Conservation (phyloP, 345 rosid genomes). For the Ceriops decandra region DNA sequence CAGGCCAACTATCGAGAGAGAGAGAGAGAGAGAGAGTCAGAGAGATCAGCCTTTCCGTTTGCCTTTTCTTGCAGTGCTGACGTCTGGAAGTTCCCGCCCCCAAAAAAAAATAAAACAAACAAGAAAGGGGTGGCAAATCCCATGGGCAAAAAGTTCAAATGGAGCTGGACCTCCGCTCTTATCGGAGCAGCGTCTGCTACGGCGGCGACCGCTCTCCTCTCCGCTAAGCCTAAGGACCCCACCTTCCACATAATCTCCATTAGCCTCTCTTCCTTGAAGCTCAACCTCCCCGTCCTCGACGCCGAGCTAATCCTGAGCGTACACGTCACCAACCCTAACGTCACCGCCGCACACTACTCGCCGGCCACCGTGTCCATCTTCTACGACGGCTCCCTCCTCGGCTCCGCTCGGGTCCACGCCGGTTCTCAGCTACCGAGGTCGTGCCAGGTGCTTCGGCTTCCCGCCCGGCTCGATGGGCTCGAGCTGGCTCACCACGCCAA, state of each 20-base stretch:
- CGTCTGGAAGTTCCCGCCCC: too few species aligned
- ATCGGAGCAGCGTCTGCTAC: constrained; percentile 66
- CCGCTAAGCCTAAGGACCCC: constrained; percentile 78
- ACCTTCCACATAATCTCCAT: constrained; percentile 75
- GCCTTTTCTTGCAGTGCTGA: too few species aligned
- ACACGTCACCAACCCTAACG: constrained; percentile 82
- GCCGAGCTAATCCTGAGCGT: constrained; percentile 71
- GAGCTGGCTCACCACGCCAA: constrained; percentile 80
- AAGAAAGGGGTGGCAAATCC: neutral
- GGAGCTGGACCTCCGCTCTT: constrained; percentile 77
- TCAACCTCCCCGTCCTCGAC: constrained; percentile 66
- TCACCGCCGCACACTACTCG: constrained; percentile 59
- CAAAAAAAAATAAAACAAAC: too few species aligned
- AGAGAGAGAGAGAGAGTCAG: too few species aligned
- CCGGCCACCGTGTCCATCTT: constrained; percentile 77
- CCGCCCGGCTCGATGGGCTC: constrained; percentile 67
- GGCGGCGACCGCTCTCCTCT: constrained; percentile 42
- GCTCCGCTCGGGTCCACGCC: constrained; percentile 60
- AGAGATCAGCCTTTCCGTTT: too few species aligned
- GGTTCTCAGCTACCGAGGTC: constrained; percentile 65
- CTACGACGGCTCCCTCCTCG: constrained; percentile 81
- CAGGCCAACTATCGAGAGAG: too few species aligned
- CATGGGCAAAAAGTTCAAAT: constrained; percentile 51
- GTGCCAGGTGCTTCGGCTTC: constrained; percentile 57
- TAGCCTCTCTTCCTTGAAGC: constrained; percentile 68